Base-by-base conservation (phyloP, 1,284 basidiomycete species). In the Ustilago nuda region DNA sequence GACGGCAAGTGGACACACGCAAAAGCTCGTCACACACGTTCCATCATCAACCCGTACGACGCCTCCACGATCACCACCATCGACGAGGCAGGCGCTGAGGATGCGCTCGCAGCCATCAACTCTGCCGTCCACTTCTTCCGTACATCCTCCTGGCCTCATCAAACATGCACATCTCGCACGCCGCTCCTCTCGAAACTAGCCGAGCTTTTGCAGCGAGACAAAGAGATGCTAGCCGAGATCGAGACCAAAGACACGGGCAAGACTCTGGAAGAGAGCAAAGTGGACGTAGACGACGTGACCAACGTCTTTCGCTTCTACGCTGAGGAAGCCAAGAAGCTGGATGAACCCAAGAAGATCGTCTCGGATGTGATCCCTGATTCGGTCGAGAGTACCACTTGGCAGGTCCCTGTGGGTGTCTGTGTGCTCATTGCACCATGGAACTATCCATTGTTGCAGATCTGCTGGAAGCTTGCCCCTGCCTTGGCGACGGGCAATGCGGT, bases 371-470 rank as follows among this genome's bases (percentile, higher is more conserved):
- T 84, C 11, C 84, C 83, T 4, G 78, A 79, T n/a, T 62, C 77
- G 30, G 83, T 83, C 4, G 55, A 66, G 46, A 85, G 82, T 67
- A 53, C 43, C 7, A 76, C 84, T 7, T 57, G 74, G n/a, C 78
- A 82, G 35, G 80, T 83, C 30, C 82, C 84, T 15, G 84, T 85
- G 12, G 84, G 84, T 17, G 84, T 85, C 8, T 84, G 82, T 56
- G 84, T 84, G 19, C 74, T 85, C 35, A 85, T 85, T 52, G 77
- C 82, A 41, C 84, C 84, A 1, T 85, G 84, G 84, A 85, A 85
- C 77, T 85, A 82, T 46, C 84, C 84, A 0, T 66, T 85, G 46
- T 70, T 85, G 35, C 84, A 85, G 52, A 78, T 85, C 50, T 85
- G 83, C 73, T 85, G 84, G 84, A 80, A 86, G 67, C 76, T 86